Percentiles rank a stretch among this genome's conserved stretches.
Conservation (phyloP, 2,329 filamentous ascomycete species). For the Aspergillus novoparasiticus region DNA sequence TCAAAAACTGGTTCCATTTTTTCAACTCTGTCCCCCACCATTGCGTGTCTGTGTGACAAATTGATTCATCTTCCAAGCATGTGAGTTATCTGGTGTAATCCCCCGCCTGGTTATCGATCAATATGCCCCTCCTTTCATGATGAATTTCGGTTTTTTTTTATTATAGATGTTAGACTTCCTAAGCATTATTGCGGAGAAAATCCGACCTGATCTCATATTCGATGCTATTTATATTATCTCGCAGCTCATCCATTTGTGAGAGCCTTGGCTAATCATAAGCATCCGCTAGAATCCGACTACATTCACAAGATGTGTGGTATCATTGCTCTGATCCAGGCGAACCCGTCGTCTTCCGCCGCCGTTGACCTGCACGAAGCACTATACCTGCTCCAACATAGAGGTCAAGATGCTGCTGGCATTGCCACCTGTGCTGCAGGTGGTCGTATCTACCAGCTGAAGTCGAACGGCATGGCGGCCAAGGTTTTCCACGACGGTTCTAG, state of each 20-base stretch:
- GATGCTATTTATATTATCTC: conserved; percentile 15
- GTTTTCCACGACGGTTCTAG: conserved; percentile 81
- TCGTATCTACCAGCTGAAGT: conserved; percentile 85
- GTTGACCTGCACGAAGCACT: conserved; percentile 70
- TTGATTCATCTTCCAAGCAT: conserved; percentile 15
- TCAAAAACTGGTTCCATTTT: conserved; percentile 12
- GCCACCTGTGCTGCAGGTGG: conserved; percentile 74
- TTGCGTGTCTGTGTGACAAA: conserved; percentile 18
- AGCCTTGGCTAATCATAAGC: conserved; percentile 21
- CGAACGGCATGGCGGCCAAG: conserved; percentile 81
- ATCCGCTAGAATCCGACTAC: conserved; percentile 24
- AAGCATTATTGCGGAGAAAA: conserved; percentile 46
- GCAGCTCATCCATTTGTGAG: conserved; percentile 10
- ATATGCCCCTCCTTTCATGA: conserved; percentile 31
- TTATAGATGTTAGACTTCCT: conserved; percentile 55
- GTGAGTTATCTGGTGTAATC: conserved; percentile 19
- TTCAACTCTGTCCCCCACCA: conserved; percentile 17
- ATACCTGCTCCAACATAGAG: conserved; percentile 71
- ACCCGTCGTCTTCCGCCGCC: conserved; percentile 55
- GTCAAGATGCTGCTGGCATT: conserved; percentile 88
- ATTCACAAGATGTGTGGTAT: conserved; percentile 62
- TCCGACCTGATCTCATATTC: conserved; percentile 31
- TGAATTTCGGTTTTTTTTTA: conserved; percentile 45
- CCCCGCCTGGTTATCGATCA: conserved; percentile 19
- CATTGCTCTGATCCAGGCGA: conserved; percentile 62